Evolutionary conservation across 768 basidiomycete genomes (phyloP), one percentile per base, ranked within the genome.

Genomic region (Lactifluus hygrophoroides): DNA sequence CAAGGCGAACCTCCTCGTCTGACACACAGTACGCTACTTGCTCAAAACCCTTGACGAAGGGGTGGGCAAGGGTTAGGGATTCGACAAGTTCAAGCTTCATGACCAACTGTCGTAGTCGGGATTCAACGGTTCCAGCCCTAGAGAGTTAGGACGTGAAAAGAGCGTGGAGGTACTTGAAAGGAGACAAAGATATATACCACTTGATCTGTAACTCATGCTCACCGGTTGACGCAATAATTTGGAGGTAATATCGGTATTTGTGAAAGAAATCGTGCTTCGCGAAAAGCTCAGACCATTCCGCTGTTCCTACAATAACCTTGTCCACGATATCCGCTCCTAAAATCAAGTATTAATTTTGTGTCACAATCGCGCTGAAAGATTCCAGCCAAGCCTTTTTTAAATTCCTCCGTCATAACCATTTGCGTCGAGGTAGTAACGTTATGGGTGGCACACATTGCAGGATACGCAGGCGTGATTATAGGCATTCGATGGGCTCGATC

Each of bases 21-120:
- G 82, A 80, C 38, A 89, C 66, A 71, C 94, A 97, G 71, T 90
- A 82, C 32, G 82, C 85, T 9, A 85, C 78, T 77, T 90, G 89
- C 63, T 94, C 90, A 69, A 96, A 94, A 50, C 93, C 92, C 71
- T 90, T 94, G 73, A 90, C 80, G 75, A 92, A 96, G 34, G 96
- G 96, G 75, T 98, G 96, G 47, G 94, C 94, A 58, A 94, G 76
- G 56, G 84, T 83, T 66, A 99, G 77, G 56, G 90, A 86, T 61
- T 97, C 96, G 65, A 94, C 92, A 65, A 86, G 90, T 76, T 98
- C 95, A 53, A 99, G 84, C 75, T 96, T 96, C 86, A 95, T 94
- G 55, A 99, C 94, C 28, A 99, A 80, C 71, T 94, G 94, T 44
- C 96, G 85, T 75, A 98, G 80, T 66, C 90, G 83, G 21, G 96